Evolutionary conservation across 116 monocot species (phyloP), one percentile per base, ranked within the genome.

Genomic region (Papilionanthe hybrid): DNA sequence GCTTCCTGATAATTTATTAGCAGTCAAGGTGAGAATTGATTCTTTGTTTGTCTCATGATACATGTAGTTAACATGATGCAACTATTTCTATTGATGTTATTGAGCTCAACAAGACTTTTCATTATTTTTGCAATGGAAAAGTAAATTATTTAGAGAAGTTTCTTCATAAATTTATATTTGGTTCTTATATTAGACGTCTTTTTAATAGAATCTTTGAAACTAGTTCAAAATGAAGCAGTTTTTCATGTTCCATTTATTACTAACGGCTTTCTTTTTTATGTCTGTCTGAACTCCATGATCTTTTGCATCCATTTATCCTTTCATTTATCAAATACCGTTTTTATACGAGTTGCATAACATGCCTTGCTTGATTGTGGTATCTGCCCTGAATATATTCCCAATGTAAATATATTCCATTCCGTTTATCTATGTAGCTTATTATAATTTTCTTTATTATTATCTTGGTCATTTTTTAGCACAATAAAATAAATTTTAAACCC

Each of bases 1-100:
- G 49, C 84, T 84, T 55, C 48, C 56, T 28, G 84, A 80, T 42
- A 80, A 76, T 76, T 45, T 80, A 45, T 5, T 72, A 55, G 10
- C 80, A 73, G 76, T 76, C 27, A 76, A 76, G 76, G 76, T 76
- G 53, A 76, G 58, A 76, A 48, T 55, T 2, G 12, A 7, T 23
- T 60, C 23, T 60, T 30, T 69, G 32, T 37, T 73, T 73, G 5
- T 18, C 22, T 73, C 19, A 44, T 73, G 12, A 15, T 53, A 53
- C 4, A 9, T 3, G 3, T 15, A 69, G 69, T 30, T 69, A 69
- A 69, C 30, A 69, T 37, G 30, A 30, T 10, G 32, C 32, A 32
- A 17, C 30, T 69, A 69, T 12, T 13, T 15, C 19, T 53, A 53
- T 53, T 53, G 13, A 53, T 2, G 15, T 15, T 8, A 9, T 45